Evolutionary conservation across 2,329 filamentous ascomycete species (phyloP).

Genomic region (Fusarium citri): DNA sequence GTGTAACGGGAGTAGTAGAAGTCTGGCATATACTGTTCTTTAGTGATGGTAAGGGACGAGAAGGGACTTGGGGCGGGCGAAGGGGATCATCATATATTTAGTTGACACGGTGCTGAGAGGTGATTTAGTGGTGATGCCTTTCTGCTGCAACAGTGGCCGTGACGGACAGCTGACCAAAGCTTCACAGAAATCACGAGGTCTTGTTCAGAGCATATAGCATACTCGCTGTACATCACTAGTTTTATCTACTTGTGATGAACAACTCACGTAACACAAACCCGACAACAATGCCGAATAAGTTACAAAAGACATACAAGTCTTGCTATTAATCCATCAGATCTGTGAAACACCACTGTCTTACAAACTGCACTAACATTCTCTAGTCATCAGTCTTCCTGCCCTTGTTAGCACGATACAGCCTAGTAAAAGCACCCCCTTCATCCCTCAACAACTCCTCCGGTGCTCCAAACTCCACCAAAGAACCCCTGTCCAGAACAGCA

Average conservation of each 20-base stretch:
- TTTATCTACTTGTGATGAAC: neutral
- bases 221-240: neutral
- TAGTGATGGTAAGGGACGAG: neutral
- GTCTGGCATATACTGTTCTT: neutral
- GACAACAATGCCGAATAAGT: neutral
- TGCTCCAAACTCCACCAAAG: conserved; percentile 47
- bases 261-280: neutral
- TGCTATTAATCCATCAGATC: neutral
- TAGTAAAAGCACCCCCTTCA: conserved; percentile 40
- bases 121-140: neutral
- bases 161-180: neutral
- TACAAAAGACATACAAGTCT: neutral
- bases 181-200: neutral
- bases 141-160: neutral
- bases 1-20: neutral
- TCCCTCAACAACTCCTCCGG: conserved; percentile 41
- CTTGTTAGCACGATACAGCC: conserved; percentile 43
- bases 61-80: neutral
- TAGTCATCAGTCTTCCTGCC: conserved; percentile 14
- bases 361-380: neutral
- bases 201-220: neutral
- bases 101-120: too few species aligned
- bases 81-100: neutral
- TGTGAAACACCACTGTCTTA: neutral
- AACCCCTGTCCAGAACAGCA: conserved; percentile 48